A percentile compares a stretch with the other conserved stretches of the same genome.
phyloP scores from a whole-genome alignment of 2,329 filamentous ascomycete genomes.

The Chrysoporthe cubensis region DNA sequence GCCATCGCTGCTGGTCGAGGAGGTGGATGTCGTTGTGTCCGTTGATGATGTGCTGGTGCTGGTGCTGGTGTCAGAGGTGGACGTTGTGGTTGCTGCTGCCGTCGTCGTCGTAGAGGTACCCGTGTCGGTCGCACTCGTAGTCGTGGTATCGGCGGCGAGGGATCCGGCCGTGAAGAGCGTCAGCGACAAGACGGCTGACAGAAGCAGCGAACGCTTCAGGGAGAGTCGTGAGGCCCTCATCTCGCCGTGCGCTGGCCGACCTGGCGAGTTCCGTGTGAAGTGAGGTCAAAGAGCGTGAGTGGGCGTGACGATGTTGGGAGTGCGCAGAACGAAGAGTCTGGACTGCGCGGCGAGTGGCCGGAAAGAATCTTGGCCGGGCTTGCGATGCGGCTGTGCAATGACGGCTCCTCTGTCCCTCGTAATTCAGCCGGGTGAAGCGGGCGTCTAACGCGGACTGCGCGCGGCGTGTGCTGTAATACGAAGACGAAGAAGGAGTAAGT shows the following conservation, averaged over 20 bases:
- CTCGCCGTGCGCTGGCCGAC: slow-evolving; percentile 19
- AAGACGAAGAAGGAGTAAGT: slow-evolving; percentile 10
- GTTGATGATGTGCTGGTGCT: slow-evolving; percentile 14
- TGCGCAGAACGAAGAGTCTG: neutral
- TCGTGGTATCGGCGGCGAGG: slow-evolving; percentile 34
- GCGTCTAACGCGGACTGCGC: neutral
- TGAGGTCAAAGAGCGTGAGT: neutral
- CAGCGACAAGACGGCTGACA: slow-evolving; percentile 35
- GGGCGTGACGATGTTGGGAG: neutral
- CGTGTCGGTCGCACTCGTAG: slow-evolving; percentile 20
- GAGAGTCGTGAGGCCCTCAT: slow-evolving; percentile 38
- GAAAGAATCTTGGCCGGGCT: slow-evolving; percentile 13
- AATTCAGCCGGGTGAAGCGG: slow-evolving; percentile 13
- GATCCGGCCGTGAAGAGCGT: slow-evolving; percentile 34
- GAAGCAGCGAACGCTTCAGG: slow-evolving; percentile 40
- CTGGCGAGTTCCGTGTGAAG: neutral
- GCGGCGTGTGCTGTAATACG: neutral
- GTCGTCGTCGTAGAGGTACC: slow-evolving; percentile 23
- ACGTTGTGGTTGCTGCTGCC: slow-evolving; percentile 19
- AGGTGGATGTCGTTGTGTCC: slow-evolving; percentile 8
- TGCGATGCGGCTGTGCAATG: slow-evolving; percentile 22
- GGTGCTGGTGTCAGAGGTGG: slow-evolving; percentile 23
- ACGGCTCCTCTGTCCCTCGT: slow-evolving; percentile 9
- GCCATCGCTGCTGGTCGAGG: slow-evolving; percentile 15
- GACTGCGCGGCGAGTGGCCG: neutral